Conservation (phyloP, 1,139 yeast species). For the Geotrichum candidum region DNA sequence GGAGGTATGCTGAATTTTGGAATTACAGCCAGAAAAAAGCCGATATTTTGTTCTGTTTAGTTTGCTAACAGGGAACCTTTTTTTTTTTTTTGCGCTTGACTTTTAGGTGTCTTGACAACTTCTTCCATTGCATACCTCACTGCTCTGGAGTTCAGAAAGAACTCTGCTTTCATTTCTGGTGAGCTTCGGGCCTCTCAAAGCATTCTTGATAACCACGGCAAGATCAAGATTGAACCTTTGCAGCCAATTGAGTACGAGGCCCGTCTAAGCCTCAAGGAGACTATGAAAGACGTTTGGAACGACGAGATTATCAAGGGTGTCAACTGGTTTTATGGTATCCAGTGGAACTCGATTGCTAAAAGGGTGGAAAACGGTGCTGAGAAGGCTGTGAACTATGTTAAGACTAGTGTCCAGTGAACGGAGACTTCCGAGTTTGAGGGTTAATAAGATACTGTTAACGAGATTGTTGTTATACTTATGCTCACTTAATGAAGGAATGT, state of each 20-base stretch:
- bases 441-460: background rate
- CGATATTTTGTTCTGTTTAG: background rate
- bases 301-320: constrained; percentile 63
- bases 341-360: constrained; percentile 17
- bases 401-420: constrained; percentile 10
- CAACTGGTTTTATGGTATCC: constrained; percentile 48
- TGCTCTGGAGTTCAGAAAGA: constrained; percentile 49
- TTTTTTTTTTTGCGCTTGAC: background rate
- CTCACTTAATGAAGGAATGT: background rate
- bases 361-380: constrained; percentile 15
- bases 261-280: constrained; percentile 49
- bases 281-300: constrained; percentile 78
- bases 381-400: constrained; percentile 11
- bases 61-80: background rate
- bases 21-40: background rate
- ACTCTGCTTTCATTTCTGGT: constrained; percentile 44
- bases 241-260: constrained; percentile 37
- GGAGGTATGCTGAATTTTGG: constrained; percentile 39
- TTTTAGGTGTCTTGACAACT: constrained; percentile 57
- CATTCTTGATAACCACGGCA: constrained; percentile 40
- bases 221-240: constrained; percentile 29
- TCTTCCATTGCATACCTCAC: constrained; percentile 62
- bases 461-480: background rate
- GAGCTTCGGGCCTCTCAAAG: constrained; percentile 47
- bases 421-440: background rate